A percentile compares a stretch with the other conserved stretches of the same genome.
phyloP scores from a whole-genome alignment of 352 stramenopile species.

The Saprolegnia parasitica region DNA sequence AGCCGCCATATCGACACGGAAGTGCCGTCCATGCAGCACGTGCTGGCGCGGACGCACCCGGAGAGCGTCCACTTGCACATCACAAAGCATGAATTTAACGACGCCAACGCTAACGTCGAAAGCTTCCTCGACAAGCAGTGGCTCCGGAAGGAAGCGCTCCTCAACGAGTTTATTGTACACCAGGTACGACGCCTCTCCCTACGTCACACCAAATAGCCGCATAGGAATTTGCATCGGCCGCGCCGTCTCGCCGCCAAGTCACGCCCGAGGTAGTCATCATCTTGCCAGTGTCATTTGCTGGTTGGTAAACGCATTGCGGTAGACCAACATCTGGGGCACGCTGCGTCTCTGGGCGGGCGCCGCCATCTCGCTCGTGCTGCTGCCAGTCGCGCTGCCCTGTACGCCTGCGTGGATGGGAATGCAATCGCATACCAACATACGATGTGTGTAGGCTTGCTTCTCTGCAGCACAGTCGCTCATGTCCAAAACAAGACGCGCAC shows the following conservation, averaged over 20 bases:
- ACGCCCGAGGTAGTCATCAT: background rate
- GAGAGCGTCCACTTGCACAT: constrained; percentile 9
- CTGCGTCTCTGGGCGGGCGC: background rate
- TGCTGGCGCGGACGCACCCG: constrained; percentile 1
- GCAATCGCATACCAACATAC: no score
- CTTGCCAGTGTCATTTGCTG: no score
- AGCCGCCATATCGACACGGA: constrained; percentile 34
- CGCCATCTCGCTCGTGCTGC: background rate
- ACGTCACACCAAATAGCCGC: background rate
- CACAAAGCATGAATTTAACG: background rate
- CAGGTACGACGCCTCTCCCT: background rate
- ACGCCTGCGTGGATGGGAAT: background rate
- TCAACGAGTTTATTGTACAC: constrained; percentile 26
- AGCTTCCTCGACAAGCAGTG: constrained; percentile 9
- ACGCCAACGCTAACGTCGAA: constrained; percentile 3
- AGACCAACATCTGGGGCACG: background rate
- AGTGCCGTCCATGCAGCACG: constrained; percentile 31
- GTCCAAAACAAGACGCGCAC: no score
- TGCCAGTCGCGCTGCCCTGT: background rate
- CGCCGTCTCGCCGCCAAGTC: background rate
- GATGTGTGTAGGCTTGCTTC: no score
- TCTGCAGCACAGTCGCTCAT: no score
- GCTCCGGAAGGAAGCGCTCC: constrained; percentile 18
- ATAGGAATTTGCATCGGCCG: background rate
- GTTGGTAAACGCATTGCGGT: no score